Conservation (phyloP, 2,329 filamentous ascomycete species). For the Dactylellina haptotyla region DNA sequence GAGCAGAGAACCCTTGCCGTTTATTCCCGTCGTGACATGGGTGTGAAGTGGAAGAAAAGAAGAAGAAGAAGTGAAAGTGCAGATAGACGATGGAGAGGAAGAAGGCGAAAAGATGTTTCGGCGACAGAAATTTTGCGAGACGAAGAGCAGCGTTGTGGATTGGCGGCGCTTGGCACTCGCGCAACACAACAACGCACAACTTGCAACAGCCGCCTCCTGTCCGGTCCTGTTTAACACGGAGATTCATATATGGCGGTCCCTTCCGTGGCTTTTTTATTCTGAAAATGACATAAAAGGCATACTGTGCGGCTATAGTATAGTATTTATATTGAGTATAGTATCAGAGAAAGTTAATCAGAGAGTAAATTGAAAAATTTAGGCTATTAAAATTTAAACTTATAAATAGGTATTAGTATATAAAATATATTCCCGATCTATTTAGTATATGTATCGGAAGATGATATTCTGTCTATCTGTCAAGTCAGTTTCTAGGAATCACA, state of each 20-base stretch:
- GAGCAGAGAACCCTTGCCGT: neutral
- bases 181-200: slow-evolving; percentile 33
- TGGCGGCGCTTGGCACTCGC: slow-evolving; percentile 22
- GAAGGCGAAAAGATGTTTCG: slow-evolving; percentile 8
- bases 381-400: neutral
- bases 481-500: too few relatives aligned
- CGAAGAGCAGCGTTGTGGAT: slow-evolving; percentile 11
- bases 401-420: neutral
- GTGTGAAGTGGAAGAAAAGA: neutral
- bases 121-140: slow-evolving; percentile 48
- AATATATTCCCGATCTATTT: slow-evolving; percentile 47
- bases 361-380: too few relatives aligned
- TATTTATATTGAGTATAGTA: too few relatives aligned
- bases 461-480: slow-evolving; percentile 71
- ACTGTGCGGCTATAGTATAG: too few relatives aligned
- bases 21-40: neutral
- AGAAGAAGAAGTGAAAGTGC: neutral
- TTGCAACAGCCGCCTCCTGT: slow-evolving; percentile 10
- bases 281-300: too few relatives aligned
- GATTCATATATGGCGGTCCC: neutral
- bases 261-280: too few relatives aligned
- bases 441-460: slow-evolving; percentile 70
- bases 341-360: too few relatives aligned
- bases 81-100: too few relatives aligned
- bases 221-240: neutral